Conservation (phyloP, 768 basidiomycete genomes). For the Suillus bovinus region DNA sequence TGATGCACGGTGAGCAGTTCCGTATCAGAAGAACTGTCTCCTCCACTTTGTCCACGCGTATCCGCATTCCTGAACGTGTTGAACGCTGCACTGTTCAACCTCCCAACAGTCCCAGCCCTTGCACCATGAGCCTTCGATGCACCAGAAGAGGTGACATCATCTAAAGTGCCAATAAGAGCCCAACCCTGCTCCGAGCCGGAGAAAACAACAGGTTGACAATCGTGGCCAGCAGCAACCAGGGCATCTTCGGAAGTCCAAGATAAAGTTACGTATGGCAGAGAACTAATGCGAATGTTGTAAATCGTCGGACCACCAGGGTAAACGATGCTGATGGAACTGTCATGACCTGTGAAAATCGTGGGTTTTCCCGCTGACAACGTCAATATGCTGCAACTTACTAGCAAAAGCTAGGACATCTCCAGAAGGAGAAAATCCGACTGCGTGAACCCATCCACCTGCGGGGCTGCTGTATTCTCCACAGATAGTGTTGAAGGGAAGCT, state of each 20-base stretch:
- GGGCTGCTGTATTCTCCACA: conserved; percentile 92
- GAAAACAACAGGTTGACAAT: conserved; percentile 94
- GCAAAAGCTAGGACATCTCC: conserved; percentile 94
- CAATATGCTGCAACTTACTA: conserved; percentile 53
- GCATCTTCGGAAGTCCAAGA: conserved; percentile 83
- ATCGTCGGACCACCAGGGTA: conserved; percentile 81
- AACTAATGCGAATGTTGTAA: conserved; percentile 71
- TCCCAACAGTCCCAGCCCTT: conserved; percentile 52
- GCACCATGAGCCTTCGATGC: conserved; percentile 44
- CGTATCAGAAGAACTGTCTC: conserved; percentile 50
- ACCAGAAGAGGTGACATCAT: conserved; percentile 57
- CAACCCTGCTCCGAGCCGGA: conserved; percentile 76
- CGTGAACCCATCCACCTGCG: conserved; percentile 95
- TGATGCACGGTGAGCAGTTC: conserved; percentile 92
- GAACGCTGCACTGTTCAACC: conserved; percentile 92
- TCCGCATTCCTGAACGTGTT: conserved; percentile 94
- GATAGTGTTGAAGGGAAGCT: conserved; percentile 95
- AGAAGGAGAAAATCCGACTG: conserved; percentile 93
- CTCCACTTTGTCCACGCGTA: conserved; percentile 52
- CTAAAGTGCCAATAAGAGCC: conserved; percentile 78
- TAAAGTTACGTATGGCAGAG: conserved; percentile 82
- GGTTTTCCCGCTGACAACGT: conserved; percentile 2
- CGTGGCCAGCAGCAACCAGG: conserved; percentile 92
- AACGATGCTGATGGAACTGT: conserved; percentile 90
- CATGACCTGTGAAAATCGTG: conserved; percentile 67